Conservation (phyloP, 305 asterid species). For the Solanum hybrid region DNA sequence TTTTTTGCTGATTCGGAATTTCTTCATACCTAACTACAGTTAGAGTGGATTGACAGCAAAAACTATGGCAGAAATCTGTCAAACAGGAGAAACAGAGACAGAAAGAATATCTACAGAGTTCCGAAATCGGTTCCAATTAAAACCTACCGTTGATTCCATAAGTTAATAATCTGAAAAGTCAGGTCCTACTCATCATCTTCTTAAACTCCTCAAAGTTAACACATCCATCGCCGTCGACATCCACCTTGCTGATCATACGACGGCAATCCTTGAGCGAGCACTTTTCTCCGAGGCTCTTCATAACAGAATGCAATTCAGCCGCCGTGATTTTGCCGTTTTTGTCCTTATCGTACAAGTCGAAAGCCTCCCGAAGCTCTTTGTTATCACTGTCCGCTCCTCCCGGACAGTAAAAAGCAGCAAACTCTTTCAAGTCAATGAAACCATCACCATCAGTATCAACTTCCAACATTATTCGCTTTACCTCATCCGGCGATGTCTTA, state of each 20-base stretch:
- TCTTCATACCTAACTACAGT: background rate
- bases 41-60: background rate
- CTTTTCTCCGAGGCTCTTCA: constrained; percentile 54
- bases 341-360: constrained; percentile 63
- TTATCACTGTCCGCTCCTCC: constrained; percentile 11
- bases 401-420: constrained; percentile 54
- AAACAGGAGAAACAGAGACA: background rate
- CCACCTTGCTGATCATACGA: constrained; percentile 58
- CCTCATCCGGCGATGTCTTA: constrained; percentile 48
- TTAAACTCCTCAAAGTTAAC: constrained; percentile 76
- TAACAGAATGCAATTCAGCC: constrained; percentile 44
- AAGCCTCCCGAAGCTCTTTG: constrained; percentile 63
- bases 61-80: background rate
- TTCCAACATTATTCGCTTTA: constrained; percentile 56
- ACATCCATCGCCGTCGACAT: constrained; percentile 78
- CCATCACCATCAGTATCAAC: constrained; percentile 85
- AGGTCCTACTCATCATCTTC: constrained; percentile 52
- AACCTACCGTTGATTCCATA: background rate
- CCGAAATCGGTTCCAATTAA: background rate
- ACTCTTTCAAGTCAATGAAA: constrained; percentile 68
- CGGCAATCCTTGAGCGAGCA: constrained; percentile 57
- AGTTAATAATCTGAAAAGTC: background rate
- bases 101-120: background rate
- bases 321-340: constrained; percentile 71
- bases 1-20: background rate